These are phyloP conservation scores for Fusarium sp. DNA, from an alignment of 2,329 filamentous ascomycete genomes.

Conservation along the genomic window DNA sequence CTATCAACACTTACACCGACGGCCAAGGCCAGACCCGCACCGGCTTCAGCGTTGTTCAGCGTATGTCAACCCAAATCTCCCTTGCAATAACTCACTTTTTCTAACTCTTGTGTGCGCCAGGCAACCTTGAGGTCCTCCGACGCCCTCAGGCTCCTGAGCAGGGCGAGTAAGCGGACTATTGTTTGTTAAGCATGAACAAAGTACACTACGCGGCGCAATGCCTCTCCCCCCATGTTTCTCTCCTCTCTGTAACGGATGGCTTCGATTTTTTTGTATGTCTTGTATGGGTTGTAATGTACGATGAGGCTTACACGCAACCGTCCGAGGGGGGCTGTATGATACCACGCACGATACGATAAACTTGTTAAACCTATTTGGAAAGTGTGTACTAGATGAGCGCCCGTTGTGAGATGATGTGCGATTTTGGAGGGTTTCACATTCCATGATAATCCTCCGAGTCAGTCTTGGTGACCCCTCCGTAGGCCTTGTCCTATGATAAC, in stretches of 20 bases:
- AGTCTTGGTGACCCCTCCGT: background rate
- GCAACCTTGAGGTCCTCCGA: slow-evolving; percentile 60
- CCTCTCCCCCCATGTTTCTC: slow-evolving; percentile 18
- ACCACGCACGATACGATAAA: slow-evolving; percentile 44
- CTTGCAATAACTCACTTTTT: background rate
- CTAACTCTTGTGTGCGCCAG: slow-evolving; percentile 47
- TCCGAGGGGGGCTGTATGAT: slow-evolving; percentile 41
- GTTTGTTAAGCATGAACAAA: slow-evolving; percentile 4
- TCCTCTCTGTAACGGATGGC: slow-evolving; percentile 36
- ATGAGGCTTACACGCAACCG: slow-evolving; percentile 34
- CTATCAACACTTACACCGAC: slow-evolving; percentile 75
- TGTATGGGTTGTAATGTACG: slow-evolving; percentile 38
- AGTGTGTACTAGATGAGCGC: background rate
- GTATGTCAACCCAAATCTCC: slow-evolving; percentile 66
- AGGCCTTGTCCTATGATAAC: background rate
- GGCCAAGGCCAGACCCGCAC: slow-evolving; percentile 75
- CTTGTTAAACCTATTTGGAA: slow-evolving; percentile 11
- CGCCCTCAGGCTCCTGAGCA: slow-evolving; percentile 51
- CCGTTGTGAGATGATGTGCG: background rate
- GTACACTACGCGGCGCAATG: background rate
- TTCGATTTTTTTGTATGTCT: slow-evolving; percentile 38
- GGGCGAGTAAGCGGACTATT: slow-evolving; percentile 32
- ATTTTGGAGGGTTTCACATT: background rate
- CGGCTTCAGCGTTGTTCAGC: slow-evolving; percentile 79
- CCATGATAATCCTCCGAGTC: background rate